These are phyloP conservation scores for Hanseniaspora gamundiae DNA, from an alignment of 1,139 yeast genomes.

Conservation along the genomic window DNA sequence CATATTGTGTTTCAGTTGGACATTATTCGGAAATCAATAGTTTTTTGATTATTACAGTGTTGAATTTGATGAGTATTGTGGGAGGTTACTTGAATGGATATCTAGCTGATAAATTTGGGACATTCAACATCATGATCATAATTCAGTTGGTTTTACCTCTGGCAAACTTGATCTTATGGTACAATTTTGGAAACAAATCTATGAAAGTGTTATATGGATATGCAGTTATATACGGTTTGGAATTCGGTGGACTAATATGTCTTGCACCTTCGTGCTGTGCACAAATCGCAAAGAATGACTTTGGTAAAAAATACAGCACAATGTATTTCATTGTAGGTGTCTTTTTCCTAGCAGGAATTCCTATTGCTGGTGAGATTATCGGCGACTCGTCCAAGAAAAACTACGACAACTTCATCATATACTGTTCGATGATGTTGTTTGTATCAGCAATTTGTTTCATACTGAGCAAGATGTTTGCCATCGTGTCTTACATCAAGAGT, in stretches of 20 bases:
- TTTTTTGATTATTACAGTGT: conserved; percentile 10
- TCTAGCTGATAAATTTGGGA: conserved; percentile 39
- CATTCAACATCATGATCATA: conserved; percentile 36
- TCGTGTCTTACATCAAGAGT: background rate
- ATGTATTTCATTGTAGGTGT: conserved; percentile 34
- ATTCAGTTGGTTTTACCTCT: conserved; percentile 29
- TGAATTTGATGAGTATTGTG: conserved; percentile 25
- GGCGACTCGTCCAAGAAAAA: conserved; percentile 25
- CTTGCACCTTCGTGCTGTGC: conserved; percentile 37
- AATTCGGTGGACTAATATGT: conserved; percentile 33
- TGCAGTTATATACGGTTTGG: conserved; percentile 31
- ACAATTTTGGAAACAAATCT: conserved; percentile 35
- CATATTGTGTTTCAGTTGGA: conserved; percentile 9
- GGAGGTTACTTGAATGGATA: conserved; percentile 42
- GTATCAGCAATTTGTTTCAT: conserved; percentile 23
- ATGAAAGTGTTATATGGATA: conserved; percentile 24
- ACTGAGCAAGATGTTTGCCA: conserved; percentile 6
- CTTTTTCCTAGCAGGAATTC: conserved; percentile 36
- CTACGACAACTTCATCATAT: conserved; percentile 29
- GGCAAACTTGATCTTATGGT: conserved; percentile 36
- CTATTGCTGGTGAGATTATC: conserved; percentile 40
- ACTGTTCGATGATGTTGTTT: conserved; percentile 27
- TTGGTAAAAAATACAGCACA: conserved; percentile 38
- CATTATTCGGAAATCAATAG: conserved; percentile 7
- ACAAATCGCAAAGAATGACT: conserved; percentile 32